Percentiles rank a stretch among this genome's conserved stretches.
phyloP scores from a whole-genome alignment of 225 moss, liverwort and hornwort genomes.

The Pseudisothecium myosuroides region DNA sequence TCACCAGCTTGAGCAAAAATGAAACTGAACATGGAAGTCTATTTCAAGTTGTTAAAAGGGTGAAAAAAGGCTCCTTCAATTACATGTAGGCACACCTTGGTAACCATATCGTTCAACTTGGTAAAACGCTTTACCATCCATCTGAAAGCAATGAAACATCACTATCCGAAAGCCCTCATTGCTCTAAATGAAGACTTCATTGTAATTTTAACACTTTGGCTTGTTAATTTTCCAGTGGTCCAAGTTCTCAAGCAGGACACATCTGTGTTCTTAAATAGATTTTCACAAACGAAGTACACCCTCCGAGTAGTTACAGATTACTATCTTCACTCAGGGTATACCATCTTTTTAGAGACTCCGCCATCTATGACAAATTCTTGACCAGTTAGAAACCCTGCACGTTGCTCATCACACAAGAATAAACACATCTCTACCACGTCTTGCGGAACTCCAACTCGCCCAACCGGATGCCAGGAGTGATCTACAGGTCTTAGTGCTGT shows the following conservation, averaged over 20 bases:
- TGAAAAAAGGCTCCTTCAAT: not conserved
- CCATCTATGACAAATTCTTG: conserved; percentile 66
- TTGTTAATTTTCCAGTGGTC: conserved; percentile 10
- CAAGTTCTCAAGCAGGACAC: conserved; percentile 31
- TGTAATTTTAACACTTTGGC: not conserved
- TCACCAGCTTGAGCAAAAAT: not conserved
- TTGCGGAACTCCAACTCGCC: conserved; percentile 39
- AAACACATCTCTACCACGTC: conserved; percentile 52
- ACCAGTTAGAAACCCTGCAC: conserved; percentile 52
- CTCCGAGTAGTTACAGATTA: not conserved
- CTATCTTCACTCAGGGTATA: conserved; percentile 31
- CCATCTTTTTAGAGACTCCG: conserved; percentile 50
- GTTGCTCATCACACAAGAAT: conserved; percentile 46
- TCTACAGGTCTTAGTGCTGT: conserved; percentile 17
- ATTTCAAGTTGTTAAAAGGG: not conserved
- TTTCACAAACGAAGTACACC: not conserved
- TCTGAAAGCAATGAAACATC: not conserved
- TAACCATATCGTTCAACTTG: not conserved
- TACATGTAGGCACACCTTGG: not conserved
- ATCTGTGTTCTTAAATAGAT: conserved; percentile 3
- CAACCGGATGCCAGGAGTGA: conserved; percentile 44
- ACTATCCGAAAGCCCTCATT: not conserved
- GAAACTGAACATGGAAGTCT: not conserved
- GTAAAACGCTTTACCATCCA: not conserved
- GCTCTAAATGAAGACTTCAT: not conserved